Evolutionary conservation across 495 filamentous ascomycete genomes (phyloP), one percentile per base, ranked within the genome.

Genomic region (Aspergillus hancockii): DNA sequence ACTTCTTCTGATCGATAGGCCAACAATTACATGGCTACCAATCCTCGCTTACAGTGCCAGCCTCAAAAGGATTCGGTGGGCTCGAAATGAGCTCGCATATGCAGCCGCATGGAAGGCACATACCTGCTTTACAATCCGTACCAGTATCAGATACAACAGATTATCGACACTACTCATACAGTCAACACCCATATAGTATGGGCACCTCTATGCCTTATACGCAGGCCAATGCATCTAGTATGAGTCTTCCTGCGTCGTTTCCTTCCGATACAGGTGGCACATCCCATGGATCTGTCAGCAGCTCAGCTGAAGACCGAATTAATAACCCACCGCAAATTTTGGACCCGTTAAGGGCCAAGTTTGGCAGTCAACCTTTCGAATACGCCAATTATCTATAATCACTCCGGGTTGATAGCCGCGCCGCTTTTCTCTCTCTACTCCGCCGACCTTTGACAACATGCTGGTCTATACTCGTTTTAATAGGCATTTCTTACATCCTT

Each of bases 111-210:
- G 66, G 63, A n/a, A 55, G 72, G 55, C 69, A 67, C 16, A 61
- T 78, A 31, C 49, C 73, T 3, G 59, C 65, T 31, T 31, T 78
- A 25, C 71, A 71, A 13, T 67, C 68, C 9, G 41, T 74, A 10
- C 72, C 72, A 4, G 70, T 72, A 38, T 74, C 75, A 8, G 67
- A 72, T 28, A 45, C 72, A 0, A 65, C 68, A 18, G 71, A 74
- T 8, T 78, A 76, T 61, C 67, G 75, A 21, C 62, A 69, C 14
- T 75, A 67, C 50, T 50, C 75, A 12, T 78, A 78, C 55, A 70
- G 69, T 7, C 60, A 63, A n/a, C 56, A 74, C 23, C 67, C 72
- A 0, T 69, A 63, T 22, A 49, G 67, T 23, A 67, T 74, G 57
- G 62, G 60, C 46, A 65, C 69, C n/a, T 60, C 59, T 4, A 61